Evolutionary conservation across 2,329 filamentous ascomycete species (phyloP), one percentile per base, ranked within the genome.

Genomic region (Aureobasidium sp.): DNA sequence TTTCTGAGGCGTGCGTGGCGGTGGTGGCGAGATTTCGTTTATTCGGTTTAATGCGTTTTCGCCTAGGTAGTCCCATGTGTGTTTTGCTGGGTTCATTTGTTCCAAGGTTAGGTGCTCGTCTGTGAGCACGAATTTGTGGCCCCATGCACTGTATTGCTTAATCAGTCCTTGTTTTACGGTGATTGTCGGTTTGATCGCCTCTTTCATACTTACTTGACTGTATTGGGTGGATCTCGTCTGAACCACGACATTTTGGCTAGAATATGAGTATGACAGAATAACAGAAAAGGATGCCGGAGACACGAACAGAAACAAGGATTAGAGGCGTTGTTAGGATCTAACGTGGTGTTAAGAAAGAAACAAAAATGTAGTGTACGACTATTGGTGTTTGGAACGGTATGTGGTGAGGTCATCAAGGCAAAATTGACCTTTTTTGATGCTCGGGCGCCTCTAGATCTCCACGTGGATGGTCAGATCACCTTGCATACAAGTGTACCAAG

Each of bases 121-220:
- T 0, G 87, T 89, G 79, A 87, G 86, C 67, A 85, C 81, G 70
- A 92, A 91, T 7, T 79, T 81, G 68, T 89, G 82, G 22, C 83
- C 86, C 84, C 86, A 91, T 65, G 42, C 50, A n/a, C 57, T 60
- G 33, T 40, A 15, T 35, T 3, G 19, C 44, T 22, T 22, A 8
- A 6, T 57, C 9, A 45, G 53, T 8, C 15, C 4, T 7, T 33
- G 14, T 33, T 9, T 40, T 8, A 6, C 31, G 31, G 9, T 50
- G 29, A 19, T 31, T 24, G 29, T 29, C 9, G 14, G 17, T 17
- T 14, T 14, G 1, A 3, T 54, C 22, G 37, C 24, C 37, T 19
- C 12, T 15, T 7, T 5, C 3, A 15, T 5, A 33, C 49, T 45
- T 57, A 57, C 53, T 29, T 44, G 53, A 57, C 19, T 19, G 53